Percentiles rank a stretch among this genome's conserved stretches.
phyloP scores from a whole-genome alignment of 2,329 filamentous ascomycete genomes.

The Hirsutella rhossiliensis region DNA sequence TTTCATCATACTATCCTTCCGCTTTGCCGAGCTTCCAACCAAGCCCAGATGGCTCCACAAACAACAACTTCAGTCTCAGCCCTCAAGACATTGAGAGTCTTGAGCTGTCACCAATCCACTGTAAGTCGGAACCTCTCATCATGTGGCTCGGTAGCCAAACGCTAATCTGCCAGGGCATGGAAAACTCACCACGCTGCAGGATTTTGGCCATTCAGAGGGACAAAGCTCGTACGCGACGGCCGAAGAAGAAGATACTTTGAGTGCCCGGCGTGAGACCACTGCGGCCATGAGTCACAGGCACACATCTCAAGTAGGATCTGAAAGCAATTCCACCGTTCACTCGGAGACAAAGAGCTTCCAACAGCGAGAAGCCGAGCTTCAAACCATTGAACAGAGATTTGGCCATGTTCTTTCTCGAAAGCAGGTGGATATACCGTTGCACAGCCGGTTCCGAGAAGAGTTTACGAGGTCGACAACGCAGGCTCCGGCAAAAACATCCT shows the following conservation, averaged over 20 bases:
- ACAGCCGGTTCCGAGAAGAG: slow-evolving; percentile 29
- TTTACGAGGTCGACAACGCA: slow-evolving; percentile 11
- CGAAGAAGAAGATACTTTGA: slow-evolving; percentile 8
- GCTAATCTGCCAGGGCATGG: slow-evolving; percentile 9
- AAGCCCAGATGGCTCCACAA: slow-evolving; percentile 16
- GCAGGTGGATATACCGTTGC: slow-evolving; percentile 14
- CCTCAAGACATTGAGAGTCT: slow-evolving; percentile 20
- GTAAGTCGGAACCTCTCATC: slow-evolving; percentile 9
- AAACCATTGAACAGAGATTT: slow-evolving; percentile 28
- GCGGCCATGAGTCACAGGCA: not conserved
- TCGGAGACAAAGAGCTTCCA: slow-evolving; percentile 26
- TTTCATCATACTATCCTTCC: slow-evolving; percentile 22
- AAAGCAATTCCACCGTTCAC: slow-evolving; percentile 7
- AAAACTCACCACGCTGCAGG: slow-evolving; percentile 7
- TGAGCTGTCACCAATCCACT: slow-evolving; percentile 21
- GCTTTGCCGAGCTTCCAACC: slow-evolving; percentile 19
- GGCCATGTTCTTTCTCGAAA: slow-evolving; percentile 18
- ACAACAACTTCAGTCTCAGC: slow-evolving; percentile 15
- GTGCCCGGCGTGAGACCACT: not conserved
- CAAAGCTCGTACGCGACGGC: slow-evolving; percentile 14
- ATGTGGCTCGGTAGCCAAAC: not conserved
- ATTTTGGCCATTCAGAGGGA: slow-evolving; percentile 10
- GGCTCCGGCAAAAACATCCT: slow-evolving; percentile 10
- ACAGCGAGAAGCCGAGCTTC: slow-evolving; percentile 25
- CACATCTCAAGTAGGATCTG: not conserved